phyloP scores from a whole-genome alignment of 2,329 filamentous ascomycete genomes.

The Alternaria consortialis region DNA sequence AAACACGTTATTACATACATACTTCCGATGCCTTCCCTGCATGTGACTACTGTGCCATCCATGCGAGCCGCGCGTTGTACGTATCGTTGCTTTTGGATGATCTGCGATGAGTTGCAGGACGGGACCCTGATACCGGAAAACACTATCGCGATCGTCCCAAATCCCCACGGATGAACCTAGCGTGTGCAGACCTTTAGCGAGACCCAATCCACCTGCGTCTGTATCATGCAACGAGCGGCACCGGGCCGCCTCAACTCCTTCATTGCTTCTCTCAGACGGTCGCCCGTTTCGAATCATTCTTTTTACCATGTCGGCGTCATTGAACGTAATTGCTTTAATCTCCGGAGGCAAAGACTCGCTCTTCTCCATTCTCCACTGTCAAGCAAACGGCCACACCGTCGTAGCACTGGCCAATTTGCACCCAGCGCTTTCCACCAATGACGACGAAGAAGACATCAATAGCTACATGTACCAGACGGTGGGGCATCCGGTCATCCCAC shows the following conservation, averaged over 20 bases:
- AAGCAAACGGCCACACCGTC: slow-evolving; percentile 82
- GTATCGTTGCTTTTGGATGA: slow-evolving; percentile 4
- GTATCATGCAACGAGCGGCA: slow-evolving; percentile 10
- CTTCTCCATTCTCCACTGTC: slow-evolving; percentile 89
- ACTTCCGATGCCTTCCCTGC: slow-evolving; percentile 9
- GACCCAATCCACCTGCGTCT: slow-evolving; percentile 10
- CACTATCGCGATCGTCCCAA: slow-evolving; percentile 7
- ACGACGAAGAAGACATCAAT: slow-evolving; percentile 79
- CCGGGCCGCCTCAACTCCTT: slow-evolving; percentile 14
- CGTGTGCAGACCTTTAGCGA: slow-evolving; percentile 24
- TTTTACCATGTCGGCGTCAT: slow-evolving; percentile 22
- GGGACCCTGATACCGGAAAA: slow-evolving; percentile 12
- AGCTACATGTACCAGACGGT: slow-evolving; percentile 99
- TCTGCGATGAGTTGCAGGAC: slow-evolving; percentile 3
- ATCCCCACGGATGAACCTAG: slow-evolving; percentile 15
- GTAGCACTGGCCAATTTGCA: slow-evolving; percentile 90
- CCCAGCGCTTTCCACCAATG: slow-evolving; percentile 56
- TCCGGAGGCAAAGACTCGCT: slow-evolving; percentile 98
- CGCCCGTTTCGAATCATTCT: slow-evolving; percentile 4
- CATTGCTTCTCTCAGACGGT: slow-evolving; percentile 9
- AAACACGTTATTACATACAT: slow-evolving; percentile 22
- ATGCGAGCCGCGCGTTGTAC: slow-evolving; percentile 6
- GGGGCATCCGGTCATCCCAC: slow-evolving; percentile 83
- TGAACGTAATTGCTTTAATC: slow-evolving; percentile 82
- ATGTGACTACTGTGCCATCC: slow-evolving; percentile 1